Base-by-base conservation (phyloP, 306 rosid species). In the Hylodesmum podocarpum region DNA sequence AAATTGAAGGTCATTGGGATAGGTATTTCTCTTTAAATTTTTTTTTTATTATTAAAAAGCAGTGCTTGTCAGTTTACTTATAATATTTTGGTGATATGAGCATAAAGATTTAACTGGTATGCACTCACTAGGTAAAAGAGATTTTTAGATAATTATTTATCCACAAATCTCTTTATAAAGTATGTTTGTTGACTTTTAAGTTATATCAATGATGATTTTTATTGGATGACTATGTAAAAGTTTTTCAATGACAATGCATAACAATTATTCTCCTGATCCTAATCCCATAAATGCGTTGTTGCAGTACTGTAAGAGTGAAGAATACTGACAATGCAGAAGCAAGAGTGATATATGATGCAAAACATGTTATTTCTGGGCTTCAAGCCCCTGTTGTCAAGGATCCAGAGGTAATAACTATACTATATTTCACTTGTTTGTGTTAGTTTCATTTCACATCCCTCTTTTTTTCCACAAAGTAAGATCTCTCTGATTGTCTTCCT, bases 1-100 rank as follows among this genome's bases (percentile, higher is more conserved):
- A 85, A 87, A 55, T 92, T 72, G 72, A 90, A 47, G 97, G 96
- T 40, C 96, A 84, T 6, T 90, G 96, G 97, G 96, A 92, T 62
- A 90, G 88, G 96, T 92, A 72, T 39, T 25, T 19, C 27, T 36
- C 67, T 50, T 29, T 9, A 0, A 59, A n/a, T 19, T 19, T 18
- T 71, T 0, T 21, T 34, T 50, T 0, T 1, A 13, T 33, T 33
- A 7, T 19, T 44, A 27, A 34, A 13, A 62, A 53, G 1, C 8
- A 27, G 29, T 28, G 3, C 3, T 7, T 34, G 13, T 39, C 28
- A 54, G 16, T 54, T 72, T 63, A 63, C 16, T 3, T 22, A 24
- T 14, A 46, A 4, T 63, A 49, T 15, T 49, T 37, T 9, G 64
- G 34, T 62, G 53, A 24, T 25, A 24, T 75, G n/a, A n/a, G n/a